Percentiles rank a stretch among this genome's conserved stretches.
Evolutionary conservation across 129 eudicot genomes (phyloP).

Genomic region (Heracleum sosnowskyi): DNA sequence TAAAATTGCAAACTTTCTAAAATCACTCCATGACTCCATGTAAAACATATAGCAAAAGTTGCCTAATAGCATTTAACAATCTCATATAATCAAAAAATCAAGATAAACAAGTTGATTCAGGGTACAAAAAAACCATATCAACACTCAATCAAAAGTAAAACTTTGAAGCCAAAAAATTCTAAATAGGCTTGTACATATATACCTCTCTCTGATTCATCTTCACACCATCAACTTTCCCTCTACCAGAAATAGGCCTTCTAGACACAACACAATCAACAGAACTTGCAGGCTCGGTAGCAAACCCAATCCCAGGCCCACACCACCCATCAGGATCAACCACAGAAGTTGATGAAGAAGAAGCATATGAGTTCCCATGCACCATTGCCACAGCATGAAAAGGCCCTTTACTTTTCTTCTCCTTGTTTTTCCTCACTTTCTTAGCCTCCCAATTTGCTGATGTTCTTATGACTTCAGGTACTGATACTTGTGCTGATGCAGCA

Average conservation of each 20-base stretch:
- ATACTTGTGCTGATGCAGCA: conserved; percentile 70
- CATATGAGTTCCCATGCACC: conserved; percentile 14
- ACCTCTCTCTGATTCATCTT: conserved; percentile 51
- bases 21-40: too few relatives aligned
- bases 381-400: conserved; percentile 17
- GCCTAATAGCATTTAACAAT: neutral
- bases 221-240: conserved; percentile 55
- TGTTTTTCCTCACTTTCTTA: conserved; percentile 56
- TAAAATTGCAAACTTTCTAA: neutral
- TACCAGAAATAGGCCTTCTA: conserved; percentile 45
- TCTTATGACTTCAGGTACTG: conserved; percentile 75
- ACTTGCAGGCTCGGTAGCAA: conserved; percentile 54
- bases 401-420: conserved; percentile 26
- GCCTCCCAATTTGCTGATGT: conserved; percentile 78
- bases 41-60: neutral
- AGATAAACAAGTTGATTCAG: neutral
- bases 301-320: conserved; percentile 84
- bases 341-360: conserved; percentile 25
- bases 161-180: neutral
- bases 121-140: neutral
- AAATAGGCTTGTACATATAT: neutral
- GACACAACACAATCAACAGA: conserved; percentile 71
- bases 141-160: neutral
- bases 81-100: neutral
- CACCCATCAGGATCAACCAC: conserved; percentile 72